Conservation (phyloP, 106 monocot species). For the Acorus gramineus region DNA sequence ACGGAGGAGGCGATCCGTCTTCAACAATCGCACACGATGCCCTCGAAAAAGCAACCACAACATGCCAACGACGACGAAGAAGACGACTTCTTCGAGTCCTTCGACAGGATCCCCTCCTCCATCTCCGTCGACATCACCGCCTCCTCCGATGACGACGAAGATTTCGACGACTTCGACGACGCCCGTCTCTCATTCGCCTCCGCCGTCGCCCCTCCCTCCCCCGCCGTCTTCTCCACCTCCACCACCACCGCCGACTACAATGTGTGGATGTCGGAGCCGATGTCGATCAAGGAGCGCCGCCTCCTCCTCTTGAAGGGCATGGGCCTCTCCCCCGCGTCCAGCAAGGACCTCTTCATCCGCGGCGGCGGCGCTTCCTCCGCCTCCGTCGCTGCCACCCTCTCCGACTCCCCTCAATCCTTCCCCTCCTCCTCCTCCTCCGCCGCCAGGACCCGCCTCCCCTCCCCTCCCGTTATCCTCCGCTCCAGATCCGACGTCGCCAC, state of each 20-base stretch:
- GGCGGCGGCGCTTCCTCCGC: too few species aligned
- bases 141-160: slow-evolving; percentile 36
- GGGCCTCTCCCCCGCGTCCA: slow-evolving; percentile 46
- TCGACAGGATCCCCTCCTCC: slow-evolving; percentile 63
- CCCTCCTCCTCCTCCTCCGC: not conserved
- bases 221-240: not conserved
- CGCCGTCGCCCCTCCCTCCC: slow-evolving; percentile 42
- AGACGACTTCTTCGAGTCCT: slow-evolving; percentile 54
- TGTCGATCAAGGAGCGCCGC: slow-evolving; percentile 64
- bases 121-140: slow-evolving; percentile 36
- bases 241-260: slow-evolving; percentile 37
- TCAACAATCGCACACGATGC: too few species aligned
- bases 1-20: too few species aligned
- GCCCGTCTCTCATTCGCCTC: slow-evolving; percentile 76
- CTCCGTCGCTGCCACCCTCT: not conserved
- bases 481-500: slow-evolving; percentile 22
- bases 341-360: slow-evolving; percentile 18
- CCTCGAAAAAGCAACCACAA: too few species aligned
- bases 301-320: slow-evolving; percentile 65
- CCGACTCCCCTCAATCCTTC: not conserved
- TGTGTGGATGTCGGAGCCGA: slow-evolving; percentile 69
- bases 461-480: slow-evolving; percentile 8
- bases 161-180: slow-evolving; percentile 36
- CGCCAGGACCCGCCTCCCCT: not conserved
- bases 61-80: slow-evolving; percentile 10